These are phyloP conservation scores for Singerocomus rubriflavus DNA, from an alignment of 1,284 basidiomycete genomes.

Conservation along the genomic window DNA sequence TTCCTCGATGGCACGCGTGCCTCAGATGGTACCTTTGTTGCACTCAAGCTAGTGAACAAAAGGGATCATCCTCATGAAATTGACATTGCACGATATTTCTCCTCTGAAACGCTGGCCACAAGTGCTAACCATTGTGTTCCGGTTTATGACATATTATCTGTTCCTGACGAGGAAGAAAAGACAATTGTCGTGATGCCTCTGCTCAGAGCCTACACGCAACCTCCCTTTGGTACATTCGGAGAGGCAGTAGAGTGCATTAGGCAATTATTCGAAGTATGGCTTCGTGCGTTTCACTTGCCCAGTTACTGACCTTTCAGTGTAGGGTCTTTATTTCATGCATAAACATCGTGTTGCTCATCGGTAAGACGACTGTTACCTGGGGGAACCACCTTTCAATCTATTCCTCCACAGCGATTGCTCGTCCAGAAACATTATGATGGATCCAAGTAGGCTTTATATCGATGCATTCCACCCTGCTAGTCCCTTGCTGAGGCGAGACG, in stretches of 20 bases:
- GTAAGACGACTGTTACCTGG: neutral
- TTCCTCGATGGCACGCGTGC: conserved; percentile 34
- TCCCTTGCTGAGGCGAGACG: conserved; percentile 3
- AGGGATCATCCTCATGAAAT: conserved; percentile 24
- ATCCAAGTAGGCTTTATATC: conserved; percentile 30
- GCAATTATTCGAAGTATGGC: conserved; percentile 37
- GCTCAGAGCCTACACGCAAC: conserved; percentile 20
- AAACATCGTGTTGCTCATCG: conserved; percentile 14
- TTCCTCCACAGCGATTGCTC: conserved; percentile 11
- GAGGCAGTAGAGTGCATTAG: conserved; percentile 35
- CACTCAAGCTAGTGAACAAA: conserved; percentile 30
- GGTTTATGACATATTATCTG: conserved; percentile 27
- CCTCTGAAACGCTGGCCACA: conserved; percentile 10
- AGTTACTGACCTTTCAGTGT: neutral
- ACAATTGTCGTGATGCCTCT: conserved; percentile 34
- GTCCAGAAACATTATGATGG: conserved; percentile 40
- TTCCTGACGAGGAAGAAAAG: conserved; percentile 14
- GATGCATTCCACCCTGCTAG: conserved; percentile 17
- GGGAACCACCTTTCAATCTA: neutral
- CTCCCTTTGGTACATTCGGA: conserved; percentile 33
- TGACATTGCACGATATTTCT: conserved; percentile 25
- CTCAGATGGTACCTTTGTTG: conserved; percentile 29
- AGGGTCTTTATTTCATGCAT: conserved; percentile 25
- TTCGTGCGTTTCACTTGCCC: neutral
- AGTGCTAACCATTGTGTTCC: conserved; percentile 36